Percentiles rank a stretch among this genome's conserved stretches.
Evolutionary conservation across 1,284 basidiomycete genomes (phyloP).

Genomic region (Exobasidium cylindrosporum): DNA sequence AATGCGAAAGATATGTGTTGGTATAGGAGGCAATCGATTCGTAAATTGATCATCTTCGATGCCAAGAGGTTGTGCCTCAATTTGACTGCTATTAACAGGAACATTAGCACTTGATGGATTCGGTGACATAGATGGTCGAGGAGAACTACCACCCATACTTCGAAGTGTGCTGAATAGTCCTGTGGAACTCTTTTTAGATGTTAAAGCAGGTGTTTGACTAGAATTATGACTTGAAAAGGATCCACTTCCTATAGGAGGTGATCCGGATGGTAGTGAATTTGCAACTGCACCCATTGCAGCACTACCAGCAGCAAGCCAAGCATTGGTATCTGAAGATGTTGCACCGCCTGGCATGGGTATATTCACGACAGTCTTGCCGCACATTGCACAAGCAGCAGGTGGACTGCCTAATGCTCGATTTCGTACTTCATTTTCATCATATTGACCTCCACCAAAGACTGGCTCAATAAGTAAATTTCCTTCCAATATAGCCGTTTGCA

Average conservation of each 20-base stretch:
- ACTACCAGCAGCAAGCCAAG: conserved; percentile 13
- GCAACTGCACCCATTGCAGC: neutral
- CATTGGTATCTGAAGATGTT: conserved; percentile 11
- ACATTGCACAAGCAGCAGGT: conserved; percentile 48
- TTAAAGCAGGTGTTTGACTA: neutral
- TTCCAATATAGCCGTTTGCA: conserved; percentile 77
- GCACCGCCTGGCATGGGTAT: conserved; percentile 38
- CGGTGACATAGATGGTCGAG: conserved; percentile 2
- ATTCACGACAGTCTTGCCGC: conserved; percentile 46
- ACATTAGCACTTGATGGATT: neutral
- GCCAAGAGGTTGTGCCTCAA: neutral
- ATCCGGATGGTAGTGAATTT: neutral
- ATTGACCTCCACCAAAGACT: conserved; percentile 59
- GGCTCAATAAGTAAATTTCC: conserved; percentile 89
- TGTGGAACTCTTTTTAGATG: conserved; percentile 23
- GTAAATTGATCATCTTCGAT: conserved; percentile 2
- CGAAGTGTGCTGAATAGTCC: conserved; percentile 28
- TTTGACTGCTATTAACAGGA: neutral
- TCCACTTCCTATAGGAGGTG: neutral
- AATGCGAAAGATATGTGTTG: conserved; percentile 53
- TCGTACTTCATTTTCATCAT: conserved; percentile 41
- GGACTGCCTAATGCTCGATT: conserved; percentile 35
- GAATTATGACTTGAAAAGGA: neutral
- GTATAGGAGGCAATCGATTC: conserved; percentile 21
- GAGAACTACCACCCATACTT: conserved; percentile 10